phyloP scores from a whole-genome alignment of 345 rosid species.

The Populus davidiana region DNA sequence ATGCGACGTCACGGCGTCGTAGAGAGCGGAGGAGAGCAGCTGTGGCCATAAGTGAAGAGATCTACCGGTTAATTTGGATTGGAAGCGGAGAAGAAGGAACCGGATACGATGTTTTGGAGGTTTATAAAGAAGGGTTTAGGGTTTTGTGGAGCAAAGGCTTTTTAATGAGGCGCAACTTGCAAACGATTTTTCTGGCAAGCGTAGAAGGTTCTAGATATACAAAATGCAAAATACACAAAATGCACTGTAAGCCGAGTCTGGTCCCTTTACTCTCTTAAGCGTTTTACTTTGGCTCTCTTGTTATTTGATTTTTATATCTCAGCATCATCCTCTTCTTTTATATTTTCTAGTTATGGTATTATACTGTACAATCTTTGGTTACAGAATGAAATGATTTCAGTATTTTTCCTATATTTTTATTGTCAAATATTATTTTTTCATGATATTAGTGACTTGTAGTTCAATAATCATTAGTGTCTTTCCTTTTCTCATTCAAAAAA shows the following conservation, averaged over 20 bases:
- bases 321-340: not conserved
- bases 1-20: conserved; percentile 62
- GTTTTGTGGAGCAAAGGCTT: not conserved
- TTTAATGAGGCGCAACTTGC: not conserved
- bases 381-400: too few species aligned
- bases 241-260: not conserved
- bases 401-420: too few species aligned
- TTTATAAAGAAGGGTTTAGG: conserved; percentile 19
- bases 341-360: not conserved
- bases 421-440: too few species aligned
- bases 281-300: not conserved
- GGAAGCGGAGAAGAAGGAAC: too few species aligned
- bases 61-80: not conserved
- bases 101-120: not conserved
- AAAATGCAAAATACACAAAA: not conserved
- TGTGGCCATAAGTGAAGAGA: conserved; percentile 48
- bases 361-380: not conserved
- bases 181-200: not conserved
- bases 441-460: too few species aligned
- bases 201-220: conserved; percentile 16
- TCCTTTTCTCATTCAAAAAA: too few species aligned
- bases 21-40: conserved; percentile 61
- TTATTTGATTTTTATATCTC: not conserved
- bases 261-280: not conserved
- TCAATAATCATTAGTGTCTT: too few species aligned